A percentile compares a stretch with the other conserved stretches of the same genome.
phyloP scores from a whole-genome alignment of 176 grass and related monocot genomes.

The Calamus simplicifolius region DNA sequence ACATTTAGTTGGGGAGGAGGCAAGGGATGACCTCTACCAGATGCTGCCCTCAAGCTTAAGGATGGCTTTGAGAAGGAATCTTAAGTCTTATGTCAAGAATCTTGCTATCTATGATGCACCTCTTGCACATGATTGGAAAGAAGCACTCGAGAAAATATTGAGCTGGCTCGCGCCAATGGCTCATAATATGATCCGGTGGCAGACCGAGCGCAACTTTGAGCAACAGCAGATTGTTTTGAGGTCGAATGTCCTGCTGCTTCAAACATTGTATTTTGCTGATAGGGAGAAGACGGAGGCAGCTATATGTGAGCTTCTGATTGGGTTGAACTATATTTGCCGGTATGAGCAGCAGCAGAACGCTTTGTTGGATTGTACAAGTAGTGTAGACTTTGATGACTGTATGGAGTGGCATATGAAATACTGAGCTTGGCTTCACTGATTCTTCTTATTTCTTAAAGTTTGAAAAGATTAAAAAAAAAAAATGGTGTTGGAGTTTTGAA shows the following conservation, averaged over 20 bases:
- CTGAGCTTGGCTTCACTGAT: neutral
- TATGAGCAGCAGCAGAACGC: constrained; percentile 95
- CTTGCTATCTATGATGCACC: constrained; percentile 82
- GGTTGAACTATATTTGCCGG: constrained; percentile 91
- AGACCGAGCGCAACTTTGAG: constrained; percentile 83
- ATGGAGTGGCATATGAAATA: constrained; percentile 68
- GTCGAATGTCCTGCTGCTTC: constrained; percentile 54
- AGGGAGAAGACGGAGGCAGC: constrained; percentile 67
- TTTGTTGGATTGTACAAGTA: constrained; percentile 80
- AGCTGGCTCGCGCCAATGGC: constrained; percentile 86
- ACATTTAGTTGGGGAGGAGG: constrained; percentile 83
- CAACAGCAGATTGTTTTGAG: constrained; percentile 79
- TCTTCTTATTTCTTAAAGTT: too few relatives aligned
- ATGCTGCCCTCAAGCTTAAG: constrained; percentile 82
- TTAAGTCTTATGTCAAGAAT: constrained; percentile 54
- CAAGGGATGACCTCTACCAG: constrained; percentile 86
- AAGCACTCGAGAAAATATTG: constrained; percentile 65
- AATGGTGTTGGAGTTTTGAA: too few relatives aligned
- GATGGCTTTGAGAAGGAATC: constrained; percentile 28
- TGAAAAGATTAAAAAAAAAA: too few relatives aligned
- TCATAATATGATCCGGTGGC: constrained; percentile 80
- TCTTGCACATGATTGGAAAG: constrained; percentile 91
- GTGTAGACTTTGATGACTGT: constrained; percentile 83
- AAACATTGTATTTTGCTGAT: constrained; percentile 80
- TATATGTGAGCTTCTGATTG: constrained; percentile 78